phyloP scores from a whole-genome alignment of 2,329 filamentous ascomycete species.

The Pseudogymnoascus sp. region DNA sequence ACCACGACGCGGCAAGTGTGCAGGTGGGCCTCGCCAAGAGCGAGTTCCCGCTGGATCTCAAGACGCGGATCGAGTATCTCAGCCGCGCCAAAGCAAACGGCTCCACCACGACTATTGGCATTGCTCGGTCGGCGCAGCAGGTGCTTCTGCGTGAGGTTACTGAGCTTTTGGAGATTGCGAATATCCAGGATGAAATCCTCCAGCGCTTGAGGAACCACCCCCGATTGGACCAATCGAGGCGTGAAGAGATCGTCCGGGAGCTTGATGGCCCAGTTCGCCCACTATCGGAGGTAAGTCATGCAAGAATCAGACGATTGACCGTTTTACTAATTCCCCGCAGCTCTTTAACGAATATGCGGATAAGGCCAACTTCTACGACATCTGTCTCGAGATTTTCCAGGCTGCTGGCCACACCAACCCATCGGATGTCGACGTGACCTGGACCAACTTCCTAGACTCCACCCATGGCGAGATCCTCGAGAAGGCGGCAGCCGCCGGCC shows the following conservation, averaged over 20 bases:
- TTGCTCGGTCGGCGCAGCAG: slow-evolving; percentile 75
- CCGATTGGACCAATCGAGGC: slow-evolving; percentile 58
- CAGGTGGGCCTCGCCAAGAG: slow-evolving; percentile 78
- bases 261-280: slow-evolving; percentile 73
- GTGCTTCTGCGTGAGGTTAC: slow-evolving; percentile 76
- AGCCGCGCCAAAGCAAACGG: slow-evolving; percentile 89
- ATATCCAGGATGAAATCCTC: slow-evolving; percentile 88
- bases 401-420: slow-evolving; percentile 84
- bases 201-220: slow-evolving; percentile 67
- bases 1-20: slow-evolving; percentile 79
- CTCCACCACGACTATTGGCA: slow-evolving; percentile 69
- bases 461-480: slow-evolving; percentile 42
- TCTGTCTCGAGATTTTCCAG: slow-evolving; percentile 88
- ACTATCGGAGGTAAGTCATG: slow-evolving; percentile 62
- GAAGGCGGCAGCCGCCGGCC: slow-evolving; percentile 40
- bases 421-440: slow-evolving; percentile 75
- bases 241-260: slow-evolving; percentile 54
- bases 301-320: not conserved
- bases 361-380: slow-evolving; percentile 84
- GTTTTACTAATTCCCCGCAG: slow-evolving; percentile 35
- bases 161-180: slow-evolving; percentile 83
- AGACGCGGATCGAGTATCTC: slow-evolving; percentile 80
- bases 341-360: slow-evolving; percentile 93
- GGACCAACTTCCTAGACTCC: slow-evolving; percentile 72
- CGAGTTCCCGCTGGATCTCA: slow-evolving; percentile 70